Evolutionary conservation across 306 rosid genomes (phyloP).

Genomic region (Pueraria montana): DNA sequence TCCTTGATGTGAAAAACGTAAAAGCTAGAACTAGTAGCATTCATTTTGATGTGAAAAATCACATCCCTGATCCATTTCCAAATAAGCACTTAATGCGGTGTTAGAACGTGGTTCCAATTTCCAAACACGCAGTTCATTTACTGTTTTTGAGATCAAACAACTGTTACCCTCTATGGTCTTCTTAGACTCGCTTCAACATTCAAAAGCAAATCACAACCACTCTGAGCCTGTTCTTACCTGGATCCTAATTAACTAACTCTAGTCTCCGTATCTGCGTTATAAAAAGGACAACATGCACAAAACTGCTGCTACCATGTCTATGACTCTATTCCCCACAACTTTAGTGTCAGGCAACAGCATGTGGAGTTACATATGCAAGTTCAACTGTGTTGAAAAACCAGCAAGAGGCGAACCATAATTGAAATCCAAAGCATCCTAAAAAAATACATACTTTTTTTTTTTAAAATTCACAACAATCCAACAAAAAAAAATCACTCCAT

Average conservation of each 20-base stretch:
- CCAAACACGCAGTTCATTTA: too few species aligned
- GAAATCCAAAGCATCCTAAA: slow-evolving; percentile 36
- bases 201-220: slow-evolving; percentile 26
- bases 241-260: slow-evolving; percentile 12
- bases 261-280: neutral
- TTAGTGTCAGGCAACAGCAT: neutral
- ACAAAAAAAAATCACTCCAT: neutral
- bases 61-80: neutral
- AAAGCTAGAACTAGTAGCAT: too few species aligned
- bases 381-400: slow-evolving; percentile 11
- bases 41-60: neutral
- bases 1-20: neutral
- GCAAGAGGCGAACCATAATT: slow-evolving; percentile 23
- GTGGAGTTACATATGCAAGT: neutral
- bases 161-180: slow-evolving; percentile 4
- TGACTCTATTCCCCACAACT: slow-evolving; percentile 13
- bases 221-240: neutral
- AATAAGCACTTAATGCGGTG: too few species aligned
- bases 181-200: slow-evolving; percentile 31
- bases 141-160: slow-evolving; percentile 23
- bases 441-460: neutral
- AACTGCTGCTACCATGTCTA: slow-evolving; percentile 17
- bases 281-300: slow-evolving; percentile 32
- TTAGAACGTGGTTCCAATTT: too few species aligned
- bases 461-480: slow-evolving; percentile 11